phyloP scores from a whole-genome alignment of 1,139 yeast species.

The Yamadazyma diospyri region DNA sequence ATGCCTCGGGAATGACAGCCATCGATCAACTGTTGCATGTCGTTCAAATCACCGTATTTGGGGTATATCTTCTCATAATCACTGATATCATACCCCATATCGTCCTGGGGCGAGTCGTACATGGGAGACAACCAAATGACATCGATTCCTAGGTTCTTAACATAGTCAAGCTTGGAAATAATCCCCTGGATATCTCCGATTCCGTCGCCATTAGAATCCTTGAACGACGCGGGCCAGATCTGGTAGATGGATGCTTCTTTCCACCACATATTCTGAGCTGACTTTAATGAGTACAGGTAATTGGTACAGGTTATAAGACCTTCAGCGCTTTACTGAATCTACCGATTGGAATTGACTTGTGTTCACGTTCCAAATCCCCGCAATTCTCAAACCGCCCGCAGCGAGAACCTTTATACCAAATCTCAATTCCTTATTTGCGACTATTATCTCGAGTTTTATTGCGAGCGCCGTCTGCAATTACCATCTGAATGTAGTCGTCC shows the following conservation, averaged over 20 bases:
- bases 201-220: constrained; percentile 59
- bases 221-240: constrained; percentile 58
- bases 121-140: constrained; percentile 58
- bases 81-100: constrained; percentile 63
- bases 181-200: constrained; percentile 57
- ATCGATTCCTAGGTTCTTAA: constrained; percentile 51
- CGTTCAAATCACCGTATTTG: constrained; percentile 51
- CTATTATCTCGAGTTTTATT: too few species aligned
- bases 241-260: constrained; percentile 55
- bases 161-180: constrained; percentile 48
- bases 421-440: too few species aligned
- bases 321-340: too few species aligned
- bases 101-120: constrained; percentile 59
- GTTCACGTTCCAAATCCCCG: too few species aligned
- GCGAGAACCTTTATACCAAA: too few species aligned
- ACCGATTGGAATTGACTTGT: too few species aligned
- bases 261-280: constrained; percentile 55
- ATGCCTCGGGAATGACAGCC: constrained; percentile 49
- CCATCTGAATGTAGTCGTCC: too few species aligned
- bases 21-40: constrained; percentile 46
- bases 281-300: too few species aligned
- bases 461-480: too few species aligned
- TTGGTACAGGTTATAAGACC: too few species aligned
- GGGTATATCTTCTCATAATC: constrained; percentile 52
- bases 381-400: too few species aligned